phyloP scores from a whole-genome alignment of 192 early-diverging fungal genomes.

The Kickxella alabastrina region DNA sequence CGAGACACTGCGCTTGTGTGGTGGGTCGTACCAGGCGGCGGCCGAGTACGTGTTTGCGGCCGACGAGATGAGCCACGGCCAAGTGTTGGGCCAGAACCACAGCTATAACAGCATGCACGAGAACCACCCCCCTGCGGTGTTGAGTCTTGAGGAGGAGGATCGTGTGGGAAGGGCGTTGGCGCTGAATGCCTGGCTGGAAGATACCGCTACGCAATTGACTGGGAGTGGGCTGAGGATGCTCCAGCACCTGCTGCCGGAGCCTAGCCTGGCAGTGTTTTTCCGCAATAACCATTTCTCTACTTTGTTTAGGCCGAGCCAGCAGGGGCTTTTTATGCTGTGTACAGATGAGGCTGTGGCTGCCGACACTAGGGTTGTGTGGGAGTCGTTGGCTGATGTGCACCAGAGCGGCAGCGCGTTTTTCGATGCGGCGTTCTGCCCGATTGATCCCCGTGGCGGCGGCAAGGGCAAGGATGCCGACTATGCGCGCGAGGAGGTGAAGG shows the following conservation, averaged over 20 bases:
- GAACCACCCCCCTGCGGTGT: too few relatives aligned
- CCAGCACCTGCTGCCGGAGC: conserved; percentile 55
- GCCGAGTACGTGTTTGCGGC: conserved; percentile 74
- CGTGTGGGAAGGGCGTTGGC: conserved; percentile 39
- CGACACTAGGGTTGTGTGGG: conserved; percentile 68
- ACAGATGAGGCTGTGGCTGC: conserved; percentile 67
- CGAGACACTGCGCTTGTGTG: too few relatives aligned
- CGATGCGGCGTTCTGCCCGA: conserved; percentile 52
- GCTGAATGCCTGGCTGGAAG: conserved; percentile 67
- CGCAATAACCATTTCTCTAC: conserved; percentile 93
- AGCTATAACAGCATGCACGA: too few relatives aligned
- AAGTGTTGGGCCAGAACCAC: too few relatives aligned
- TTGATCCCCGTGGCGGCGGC: background rate
- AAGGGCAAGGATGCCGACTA: conserved; percentile 16
- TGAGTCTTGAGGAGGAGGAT: conserved; percentile 11
- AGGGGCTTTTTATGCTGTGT: conserved; percentile 58
- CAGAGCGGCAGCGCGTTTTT: conserved; percentile 61
- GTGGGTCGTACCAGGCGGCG: conserved; percentile 70
- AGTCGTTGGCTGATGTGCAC: conserved; percentile 63
- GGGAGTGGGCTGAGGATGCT: conserved; percentile 71
- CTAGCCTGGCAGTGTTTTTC: conserved; percentile 74
- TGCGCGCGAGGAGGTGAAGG: conserved; percentile 9
- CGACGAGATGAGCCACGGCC: conserved; percentile 45
- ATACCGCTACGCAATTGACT: conserved; percentile 80
- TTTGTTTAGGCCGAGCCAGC: conserved; percentile 56